Conservation (phyloP, 768 basidiomycete genomes). For the Termitomyces sp. region DNA sequence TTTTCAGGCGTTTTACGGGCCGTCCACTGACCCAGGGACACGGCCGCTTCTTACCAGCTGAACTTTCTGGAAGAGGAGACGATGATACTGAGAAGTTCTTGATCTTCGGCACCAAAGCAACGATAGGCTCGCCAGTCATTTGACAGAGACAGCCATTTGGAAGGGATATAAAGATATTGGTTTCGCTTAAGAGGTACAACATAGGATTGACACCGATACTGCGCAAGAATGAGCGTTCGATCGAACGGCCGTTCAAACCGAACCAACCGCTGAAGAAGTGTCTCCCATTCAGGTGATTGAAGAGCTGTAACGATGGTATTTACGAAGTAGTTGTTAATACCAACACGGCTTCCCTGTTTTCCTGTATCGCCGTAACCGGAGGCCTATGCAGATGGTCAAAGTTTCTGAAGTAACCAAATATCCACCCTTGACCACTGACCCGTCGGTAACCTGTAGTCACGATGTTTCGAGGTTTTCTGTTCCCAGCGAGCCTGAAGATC, state of each 20-base stretch:
- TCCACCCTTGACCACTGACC: constrained; percentile 30
- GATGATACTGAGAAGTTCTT: neutral
- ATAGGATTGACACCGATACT: constrained; percentile 79
- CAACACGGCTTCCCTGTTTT: constrained; percentile 32
- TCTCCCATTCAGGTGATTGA: constrained; percentile 61
- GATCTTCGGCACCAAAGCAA: constrained; percentile 18
- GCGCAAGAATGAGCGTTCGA: constrained; percentile 1
- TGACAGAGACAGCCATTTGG: constrained; percentile 86
- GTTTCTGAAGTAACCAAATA: neutral
- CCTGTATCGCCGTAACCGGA: constrained; percentile 29
- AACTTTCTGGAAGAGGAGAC: neutral
- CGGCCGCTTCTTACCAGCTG: constrained; percentile 8
- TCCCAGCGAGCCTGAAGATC: constrained; percentile 31
- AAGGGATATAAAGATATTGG: constrained; percentile 68
- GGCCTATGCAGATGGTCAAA: constrained; percentile 17
- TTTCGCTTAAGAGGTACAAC: constrained; percentile 70
- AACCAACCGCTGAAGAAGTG: constrained; percentile 52
- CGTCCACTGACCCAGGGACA: constrained; percentile 15
- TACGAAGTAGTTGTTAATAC: constrained; percentile 54
- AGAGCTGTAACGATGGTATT: constrained; percentile 74
- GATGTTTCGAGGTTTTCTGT: constrained; percentile 43
- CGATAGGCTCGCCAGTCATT: constrained; percentile 67
- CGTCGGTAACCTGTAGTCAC: constrained; percentile 62
- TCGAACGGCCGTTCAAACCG: neutral
- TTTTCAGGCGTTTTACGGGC: constrained; percentile 25